Conservation (phyloP, 495 filamentous ascomycete species). For the Acidiella bohemica region DNA sequence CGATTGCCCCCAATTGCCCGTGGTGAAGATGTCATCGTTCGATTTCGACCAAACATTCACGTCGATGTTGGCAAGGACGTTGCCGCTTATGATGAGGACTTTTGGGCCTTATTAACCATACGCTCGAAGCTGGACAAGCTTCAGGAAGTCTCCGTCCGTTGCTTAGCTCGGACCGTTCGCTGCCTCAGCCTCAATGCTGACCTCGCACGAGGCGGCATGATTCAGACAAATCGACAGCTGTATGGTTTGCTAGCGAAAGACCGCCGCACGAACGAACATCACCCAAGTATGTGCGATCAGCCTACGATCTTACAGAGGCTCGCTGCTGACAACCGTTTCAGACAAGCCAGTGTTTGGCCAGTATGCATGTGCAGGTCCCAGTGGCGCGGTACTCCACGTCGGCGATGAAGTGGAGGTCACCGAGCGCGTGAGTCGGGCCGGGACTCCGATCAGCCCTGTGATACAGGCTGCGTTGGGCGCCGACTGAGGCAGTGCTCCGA, state of each 20-base stretch:
- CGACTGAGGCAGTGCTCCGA: too few species aligned
- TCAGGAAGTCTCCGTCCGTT: slow-evolving; percentile 16
- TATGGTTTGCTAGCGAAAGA: slow-evolving; percentile 20
- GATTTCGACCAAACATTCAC: slow-evolving; percentile 18
- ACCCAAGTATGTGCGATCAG: slow-evolving; percentile 8
- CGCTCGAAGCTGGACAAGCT: slow-evolving; percentile 5
- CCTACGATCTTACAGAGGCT: not conserved
- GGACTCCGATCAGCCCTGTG: slow-evolving; percentile 2
- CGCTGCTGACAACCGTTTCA: not conserved
- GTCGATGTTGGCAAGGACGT: slow-evolving; percentile 16
- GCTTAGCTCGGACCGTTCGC: slow-evolving; percentile 14
- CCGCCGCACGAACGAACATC: slow-evolving; percentile 13
- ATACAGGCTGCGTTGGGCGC: too few species aligned
- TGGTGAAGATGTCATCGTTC: slow-evolving; percentile 16
- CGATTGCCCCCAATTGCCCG: slow-evolving; percentile 8
- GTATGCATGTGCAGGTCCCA: slow-evolving; percentile 20
- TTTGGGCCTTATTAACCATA: slow-evolving; percentile 15
- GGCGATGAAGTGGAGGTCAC: slow-evolving; percentile 19
- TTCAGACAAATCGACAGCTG: slow-evolving; percentile 9
- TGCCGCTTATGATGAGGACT: slow-evolving; percentile 15
- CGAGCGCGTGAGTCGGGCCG: not conserved
- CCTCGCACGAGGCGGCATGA: slow-evolving; percentile 16
- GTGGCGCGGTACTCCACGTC: slow-evolving; percentile 15
- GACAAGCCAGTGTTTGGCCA: slow-evolving; percentile 19
- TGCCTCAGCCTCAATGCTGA: slow-evolving; percentile 17